Base-by-base conservation (phyloP, 768 basidiomycete species). In the Agrocybe praecox region DNA sequence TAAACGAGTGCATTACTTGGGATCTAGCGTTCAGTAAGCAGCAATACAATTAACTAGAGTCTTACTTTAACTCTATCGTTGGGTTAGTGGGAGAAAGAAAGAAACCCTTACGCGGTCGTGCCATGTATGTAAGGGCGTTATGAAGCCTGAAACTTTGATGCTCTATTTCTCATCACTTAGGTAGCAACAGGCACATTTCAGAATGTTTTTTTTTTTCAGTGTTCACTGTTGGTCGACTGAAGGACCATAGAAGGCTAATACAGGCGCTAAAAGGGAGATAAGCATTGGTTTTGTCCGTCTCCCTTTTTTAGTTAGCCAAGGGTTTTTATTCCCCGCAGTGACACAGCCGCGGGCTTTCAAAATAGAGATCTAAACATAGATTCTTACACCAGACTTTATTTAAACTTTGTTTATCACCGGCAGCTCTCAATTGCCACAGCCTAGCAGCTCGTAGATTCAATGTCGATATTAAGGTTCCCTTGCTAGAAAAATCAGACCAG, bases 1-100 rank as follows among this genome's bases (percentile, higher is more conserved):
- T 34, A 62, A 62, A 65, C 4, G 61, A 60, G 59, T 58, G 61
- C 61, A 65, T 65, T 40, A n/a, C n/a, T n/a, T n/a, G n/a, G n/a
- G n/a, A n/a, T n/a, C n/a, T n/a, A n/a, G n/a, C n/a, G n/a, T n/a
- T 14, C 36, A 14, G 5, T 14, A 3, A 15, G 36, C 26, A 29
- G 26, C 5, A 29, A 29, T 9, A 29, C 26, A 4, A 29, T 9
- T 29, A 4, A 29, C n/a, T n/a, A n/a, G n/a, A n/a, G n/a, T n/a
- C n/a, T n/a, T n/a, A n/a, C n/a, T n/a, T n/a, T n/a, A n/a, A n/a
- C n/a, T n/a, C n/a, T 6, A 46, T n/a, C 22, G 44, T 12, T 17
- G 22, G 14, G 18, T 14, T 26, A 19, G 53, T 21, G 45, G 24
- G 34, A 32, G 47, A 44, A 15, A 34, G 42, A 45, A 36, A 50